Evolutionary conservation across 371 early-diverging fungal species (phyloP).

Genomic region (Fennellomyces sp.): DNA sequence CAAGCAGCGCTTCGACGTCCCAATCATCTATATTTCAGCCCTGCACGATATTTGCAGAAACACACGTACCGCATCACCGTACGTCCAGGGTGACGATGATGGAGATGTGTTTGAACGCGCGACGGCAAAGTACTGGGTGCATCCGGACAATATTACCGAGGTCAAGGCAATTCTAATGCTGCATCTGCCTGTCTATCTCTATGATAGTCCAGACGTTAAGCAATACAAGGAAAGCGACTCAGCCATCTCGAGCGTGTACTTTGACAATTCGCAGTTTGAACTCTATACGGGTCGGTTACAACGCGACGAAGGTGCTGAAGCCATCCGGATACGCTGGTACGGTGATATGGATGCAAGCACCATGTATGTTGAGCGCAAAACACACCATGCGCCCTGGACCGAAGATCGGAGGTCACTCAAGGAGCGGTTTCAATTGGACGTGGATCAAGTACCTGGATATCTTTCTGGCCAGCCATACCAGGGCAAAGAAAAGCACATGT

Average conservation of each 20-base stretch:
- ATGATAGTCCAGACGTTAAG: conserved; percentile 12
- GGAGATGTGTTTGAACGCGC: conserved; percentile 82
- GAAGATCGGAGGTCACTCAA: conserved; percentile 80
- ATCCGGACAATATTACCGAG: conserved; percentile 90
- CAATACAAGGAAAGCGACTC: conserved; percentile 22
- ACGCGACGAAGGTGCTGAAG: conserved; percentile 84
- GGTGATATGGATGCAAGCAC: conserved; percentile 50
- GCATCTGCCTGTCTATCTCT: conserved; percentile 89
- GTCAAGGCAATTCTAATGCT: conserved; percentile 85
- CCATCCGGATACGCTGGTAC: conserved; percentile 90
- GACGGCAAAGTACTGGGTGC: conserved; percentile 97
- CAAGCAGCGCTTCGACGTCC: conserved; percentile 83
- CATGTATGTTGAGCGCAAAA: conserved; percentile 90
- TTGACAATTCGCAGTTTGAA: conserved; percentile 88
- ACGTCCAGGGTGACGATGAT: conserved; percentile 39
- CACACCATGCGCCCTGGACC: conserved; percentile 89
- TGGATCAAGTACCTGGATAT: conserved; percentile 23
- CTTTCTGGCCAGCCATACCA: not conserved
- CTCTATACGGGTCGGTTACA: conserved; percentile 85
- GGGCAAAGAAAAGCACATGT: conserved; percentile 5
- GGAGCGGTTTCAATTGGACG: conserved; percentile 49
- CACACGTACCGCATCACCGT: conserved; percentile 1
- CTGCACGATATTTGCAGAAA: conserved; percentile 87
- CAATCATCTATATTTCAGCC: conserved; percentile 84
- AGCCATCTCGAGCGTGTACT: conserved; percentile 88